Evolutionary conservation across 176 grass and related monocot species (phyloP).

Genomic region (Carex cristatella): DNA sequence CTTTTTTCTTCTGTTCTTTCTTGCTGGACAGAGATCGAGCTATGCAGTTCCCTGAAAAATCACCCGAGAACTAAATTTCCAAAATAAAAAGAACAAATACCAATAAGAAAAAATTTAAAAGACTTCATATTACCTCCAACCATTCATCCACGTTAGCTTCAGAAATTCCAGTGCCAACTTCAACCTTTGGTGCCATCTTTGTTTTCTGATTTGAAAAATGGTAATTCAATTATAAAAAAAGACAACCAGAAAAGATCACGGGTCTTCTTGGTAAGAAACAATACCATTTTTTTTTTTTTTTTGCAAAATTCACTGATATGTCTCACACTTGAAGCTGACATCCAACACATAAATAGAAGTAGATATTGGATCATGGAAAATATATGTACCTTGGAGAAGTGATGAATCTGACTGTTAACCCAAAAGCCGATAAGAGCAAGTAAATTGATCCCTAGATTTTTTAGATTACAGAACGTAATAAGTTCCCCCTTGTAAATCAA

Average conservation of each 20-base stretch:
- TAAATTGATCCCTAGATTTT: conserved; percentile 29
- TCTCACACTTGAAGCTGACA: not conserved
- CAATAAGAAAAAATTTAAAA: not conserved
- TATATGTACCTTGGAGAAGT: conserved; percentile 72
- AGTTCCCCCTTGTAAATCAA: not conserved
- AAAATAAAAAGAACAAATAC: not conserved
- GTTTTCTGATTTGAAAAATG: conserved; percentile 53
- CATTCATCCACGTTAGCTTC: conserved; percentile 89
- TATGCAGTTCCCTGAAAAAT: conserved; percentile 18
- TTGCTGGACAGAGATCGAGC: conserved; percentile 3
- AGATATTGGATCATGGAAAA: not conserved
- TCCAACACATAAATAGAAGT: not conserved
- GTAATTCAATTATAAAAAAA: conserved; percentile 13
- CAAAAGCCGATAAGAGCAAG: conserved; percentile 69
- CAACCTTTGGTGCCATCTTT: conserved; percentile 79
- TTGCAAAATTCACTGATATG: not conserved
- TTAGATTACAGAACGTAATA: not conserved
- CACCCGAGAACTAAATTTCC: not conserved
- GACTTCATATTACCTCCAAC: conserved; percentile 54
- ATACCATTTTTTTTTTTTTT: not conserved
- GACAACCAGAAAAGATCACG: not conserved
- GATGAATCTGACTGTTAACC: conserved; percentile 87
- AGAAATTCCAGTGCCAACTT: conserved; percentile 67
- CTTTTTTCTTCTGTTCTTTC: conserved; percentile 25
- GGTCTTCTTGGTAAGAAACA: not conserved